Percentiles rank a stretch among this genome's conserved stretches.
phyloP scores from a whole-genome alignment of 352 stramenopile genomes.

The Pythium utonaiense region DNA sequence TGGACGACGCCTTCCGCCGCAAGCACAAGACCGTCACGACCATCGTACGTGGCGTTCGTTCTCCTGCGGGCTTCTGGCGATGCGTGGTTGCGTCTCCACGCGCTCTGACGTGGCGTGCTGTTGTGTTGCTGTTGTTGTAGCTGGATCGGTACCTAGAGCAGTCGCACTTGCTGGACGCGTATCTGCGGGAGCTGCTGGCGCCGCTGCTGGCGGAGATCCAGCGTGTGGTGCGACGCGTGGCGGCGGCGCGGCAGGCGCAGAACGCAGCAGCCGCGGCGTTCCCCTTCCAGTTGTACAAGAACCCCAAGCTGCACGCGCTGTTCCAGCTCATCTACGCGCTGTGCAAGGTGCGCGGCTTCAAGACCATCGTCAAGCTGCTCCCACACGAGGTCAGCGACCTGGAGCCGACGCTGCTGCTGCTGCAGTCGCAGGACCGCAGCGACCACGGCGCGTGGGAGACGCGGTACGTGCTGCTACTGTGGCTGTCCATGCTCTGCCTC shows the following conservation, averaged over 20 bases:
- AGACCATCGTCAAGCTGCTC: conserved; percentile 94
- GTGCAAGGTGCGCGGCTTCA: conserved; percentile 96
- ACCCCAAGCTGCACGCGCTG: conserved; percentile 75
- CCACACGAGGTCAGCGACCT: conserved; percentile 96
- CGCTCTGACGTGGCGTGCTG: too few relatives aligned
- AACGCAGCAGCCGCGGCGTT: conserved; percentile 46
- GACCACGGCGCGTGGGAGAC: conserved; percentile 74
- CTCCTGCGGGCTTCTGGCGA: too few relatives aligned
- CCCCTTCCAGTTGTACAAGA: conserved; percentile 72
- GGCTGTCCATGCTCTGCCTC: conserved; percentile 96
- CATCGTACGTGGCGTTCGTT: conserved; percentile 42
- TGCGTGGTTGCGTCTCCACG: too few relatives aligned
- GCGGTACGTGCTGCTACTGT: conserved; percentile 92
- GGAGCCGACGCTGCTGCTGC: conserved; percentile 90
- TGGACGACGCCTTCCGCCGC: conserved; percentile 41
- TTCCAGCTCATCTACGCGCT: conserved; percentile 94
- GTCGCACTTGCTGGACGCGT: conserved; percentile 86
- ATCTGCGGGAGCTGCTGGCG: conserved; percentile 75
- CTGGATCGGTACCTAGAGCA: conserved; percentile 89
- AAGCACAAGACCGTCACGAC: conserved; percentile 37
- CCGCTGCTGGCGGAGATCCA: conserved; percentile 65
- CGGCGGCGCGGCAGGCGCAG: conserved; percentile 19
- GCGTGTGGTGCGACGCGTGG: conserved; percentile 41
- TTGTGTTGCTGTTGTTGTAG: conserved; percentile 28
- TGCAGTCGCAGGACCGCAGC: conserved; percentile 83